These are phyloP conservation scores for Daldinia eschscholtzii DNA, from an alignment of 2,329 filamentous ascomycete species.

Conservation along the genomic window DNA sequence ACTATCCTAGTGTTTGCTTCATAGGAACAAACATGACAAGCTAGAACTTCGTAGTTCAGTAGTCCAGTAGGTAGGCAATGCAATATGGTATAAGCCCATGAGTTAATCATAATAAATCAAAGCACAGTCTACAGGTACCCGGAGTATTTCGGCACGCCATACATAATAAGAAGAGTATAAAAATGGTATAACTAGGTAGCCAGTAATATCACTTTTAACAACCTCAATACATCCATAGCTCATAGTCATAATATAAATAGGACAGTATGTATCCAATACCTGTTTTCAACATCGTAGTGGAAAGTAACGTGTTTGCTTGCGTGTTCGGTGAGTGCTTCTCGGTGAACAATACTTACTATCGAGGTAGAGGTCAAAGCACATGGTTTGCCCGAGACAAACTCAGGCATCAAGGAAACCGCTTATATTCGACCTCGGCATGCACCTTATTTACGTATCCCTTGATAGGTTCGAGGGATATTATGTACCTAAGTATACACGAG, in stretches of 20 bases:
- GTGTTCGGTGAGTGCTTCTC: constrained; percentile 1
- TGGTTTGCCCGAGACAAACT: neutral
- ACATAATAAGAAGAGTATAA: neutral
- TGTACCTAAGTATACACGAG: neutral
- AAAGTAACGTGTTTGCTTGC: neutral
- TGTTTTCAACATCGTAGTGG: neutral
- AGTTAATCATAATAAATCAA: neutral
- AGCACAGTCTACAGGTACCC: neutral
- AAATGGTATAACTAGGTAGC: neutral
- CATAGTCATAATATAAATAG: neutral
- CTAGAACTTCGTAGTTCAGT: constrained; percentile 10
- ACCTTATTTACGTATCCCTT: too few species aligned
- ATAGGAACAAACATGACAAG: constrained; percentile 7
- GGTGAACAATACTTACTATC: neutral
- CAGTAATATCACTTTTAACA: neutral
- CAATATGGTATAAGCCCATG: constrained; percentile 10
- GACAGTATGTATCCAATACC: neutral
- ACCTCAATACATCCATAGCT: neutral
- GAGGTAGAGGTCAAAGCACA: neutral
- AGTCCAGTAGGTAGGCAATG: constrained; percentile 14
- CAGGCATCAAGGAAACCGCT: neutral
- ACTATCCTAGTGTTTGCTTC: constrained; percentile 9
- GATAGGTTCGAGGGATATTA: neutral
- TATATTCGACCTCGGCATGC: neutral
- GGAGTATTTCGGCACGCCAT: neutral